phyloP scores from a whole-genome alignment of 257 asterid species.

The Anisodus acutangulus region DNA sequence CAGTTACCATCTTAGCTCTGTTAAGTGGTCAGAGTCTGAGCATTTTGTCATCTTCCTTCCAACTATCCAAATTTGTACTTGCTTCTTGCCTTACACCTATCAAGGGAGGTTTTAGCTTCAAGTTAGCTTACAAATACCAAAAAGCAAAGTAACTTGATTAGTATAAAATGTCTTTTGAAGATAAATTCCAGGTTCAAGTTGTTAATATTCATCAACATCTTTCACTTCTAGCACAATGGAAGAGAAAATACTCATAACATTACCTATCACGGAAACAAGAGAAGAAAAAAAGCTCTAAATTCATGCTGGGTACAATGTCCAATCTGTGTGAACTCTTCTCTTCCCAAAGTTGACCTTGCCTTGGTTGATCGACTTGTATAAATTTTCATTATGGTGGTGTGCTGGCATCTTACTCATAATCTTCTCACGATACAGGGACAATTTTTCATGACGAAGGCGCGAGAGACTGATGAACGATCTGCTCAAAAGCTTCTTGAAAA shows the following conservation, averaged over 20 bases:
- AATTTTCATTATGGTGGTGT: slow-evolving; percentile 11
- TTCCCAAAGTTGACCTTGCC: slow-evolving; percentile 7
- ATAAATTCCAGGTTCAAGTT: slow-evolving; percentile 10
- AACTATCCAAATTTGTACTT: slow-evolving; percentile 3
- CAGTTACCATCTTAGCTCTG: neutral
- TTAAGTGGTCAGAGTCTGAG: slow-evolving; percentile 6
- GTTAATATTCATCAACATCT: neutral
- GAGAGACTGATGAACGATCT: slow-evolving; percentile 73
- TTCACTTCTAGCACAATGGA: slow-evolving; percentile 15
- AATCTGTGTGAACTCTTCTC: slow-evolving; percentile 20
- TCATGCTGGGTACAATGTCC: neutral
- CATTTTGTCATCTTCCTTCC: neutral
- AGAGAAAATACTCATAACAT: slow-evolving; percentile 13
- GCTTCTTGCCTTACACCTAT: slow-evolving; percentile 4
- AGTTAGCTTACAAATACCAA: neutral
- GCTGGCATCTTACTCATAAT: slow-evolving; percentile 6
- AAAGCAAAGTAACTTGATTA: neutral
- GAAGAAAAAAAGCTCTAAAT: neutral
- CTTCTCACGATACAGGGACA: slow-evolving; percentile 51
- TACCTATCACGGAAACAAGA: neutral
- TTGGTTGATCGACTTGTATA: slow-evolving; percentile 15
- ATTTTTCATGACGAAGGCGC: slow-evolving; percentile 69
- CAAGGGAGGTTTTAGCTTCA: slow-evolving; percentile 8
- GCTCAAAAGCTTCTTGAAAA: slow-evolving; percentile 50
- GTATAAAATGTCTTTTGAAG: neutral